Evolutionary conservation across 129 eudicot species (phyloP).

Genomic region (Pseudognaphalium luteoalbum): DNA sequence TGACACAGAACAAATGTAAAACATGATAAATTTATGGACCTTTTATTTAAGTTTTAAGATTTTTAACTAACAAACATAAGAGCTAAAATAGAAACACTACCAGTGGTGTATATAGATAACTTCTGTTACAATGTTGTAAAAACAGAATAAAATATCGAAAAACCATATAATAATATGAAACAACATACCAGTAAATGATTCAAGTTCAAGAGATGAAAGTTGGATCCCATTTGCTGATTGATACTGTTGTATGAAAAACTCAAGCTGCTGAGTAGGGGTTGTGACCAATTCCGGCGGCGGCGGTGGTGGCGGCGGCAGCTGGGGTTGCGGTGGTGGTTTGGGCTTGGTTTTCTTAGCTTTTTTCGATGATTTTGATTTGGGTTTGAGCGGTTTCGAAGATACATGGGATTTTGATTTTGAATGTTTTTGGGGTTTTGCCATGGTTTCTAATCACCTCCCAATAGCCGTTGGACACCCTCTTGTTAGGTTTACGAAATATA

Average conservation of each 20-base stretch:
- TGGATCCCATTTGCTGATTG: conserved; percentile 52
- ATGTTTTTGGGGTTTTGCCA: conserved; percentile 32
- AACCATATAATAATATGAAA: background rate
- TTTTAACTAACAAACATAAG: background rate
- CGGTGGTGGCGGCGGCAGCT: conserved; percentile 3
- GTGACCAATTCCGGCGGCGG: conserved; percentile 34
- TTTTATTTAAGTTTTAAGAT: too few species aligned
- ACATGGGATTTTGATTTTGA: conserved; percentile 28
- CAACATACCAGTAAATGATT: conserved; percentile 47
- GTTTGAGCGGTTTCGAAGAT: conserved; percentile 27
- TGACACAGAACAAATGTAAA: background rate
- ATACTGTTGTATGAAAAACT: conserved; percentile 53
- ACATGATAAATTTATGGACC: background rate
- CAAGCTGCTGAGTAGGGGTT: conserved; percentile 55
- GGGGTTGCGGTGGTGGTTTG: conserved; percentile 7
- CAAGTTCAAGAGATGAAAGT: conserved; percentile 69
- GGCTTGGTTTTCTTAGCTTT: conserved; percentile 27
- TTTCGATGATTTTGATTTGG: conserved; percentile 33
- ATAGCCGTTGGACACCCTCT: background rate
- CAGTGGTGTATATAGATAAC: background rate
- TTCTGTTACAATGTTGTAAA: background rate
- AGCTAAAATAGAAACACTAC: background rate
- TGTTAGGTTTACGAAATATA: background rate
- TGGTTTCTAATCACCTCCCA: background rate
- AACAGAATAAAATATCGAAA: background rate